Conservation (phyloP, 75 land plant species). For the Picea glauca region DNA sequence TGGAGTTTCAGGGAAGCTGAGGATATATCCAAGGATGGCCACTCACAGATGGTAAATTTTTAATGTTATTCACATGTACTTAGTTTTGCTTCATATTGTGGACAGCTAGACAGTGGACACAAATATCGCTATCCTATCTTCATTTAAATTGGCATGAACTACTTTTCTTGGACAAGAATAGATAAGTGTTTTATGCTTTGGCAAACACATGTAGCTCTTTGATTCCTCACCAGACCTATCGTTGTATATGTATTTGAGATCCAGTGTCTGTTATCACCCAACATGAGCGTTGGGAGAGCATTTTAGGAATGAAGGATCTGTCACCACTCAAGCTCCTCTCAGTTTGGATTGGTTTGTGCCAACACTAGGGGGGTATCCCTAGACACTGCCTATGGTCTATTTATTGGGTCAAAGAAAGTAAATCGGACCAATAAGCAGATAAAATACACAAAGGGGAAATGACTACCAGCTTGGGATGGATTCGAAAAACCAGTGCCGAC, state of each 20-base stretch:
- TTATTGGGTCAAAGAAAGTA: no score
- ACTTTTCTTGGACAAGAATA: neutral
- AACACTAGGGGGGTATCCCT: no score
- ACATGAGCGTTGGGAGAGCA: neutral
- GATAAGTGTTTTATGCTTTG: no score
- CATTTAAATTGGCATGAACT: neutral
- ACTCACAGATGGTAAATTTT: neutral
- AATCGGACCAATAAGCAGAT: no score
- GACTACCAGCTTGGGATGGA: no score
- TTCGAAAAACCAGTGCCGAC: no score
- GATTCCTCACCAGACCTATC: no score
- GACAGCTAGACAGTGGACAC: neutral
- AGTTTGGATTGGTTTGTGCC: no score
- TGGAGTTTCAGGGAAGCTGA: constrained; percentile 41
- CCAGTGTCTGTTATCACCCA: neutral
- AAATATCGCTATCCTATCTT: neutral
- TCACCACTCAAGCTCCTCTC: no score
- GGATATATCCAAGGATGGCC: neutral
- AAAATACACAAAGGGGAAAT: no score
- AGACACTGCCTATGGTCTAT: no score
- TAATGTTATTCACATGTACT: neutral
- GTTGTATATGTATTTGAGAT: neutral
- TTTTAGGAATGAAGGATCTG: neutral
- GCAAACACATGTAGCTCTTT: no score
- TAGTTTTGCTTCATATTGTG: neutral